Base-by-base conservation (phyloP, 352 stramenopile species). In the Pythium oligandrum region DNA sequence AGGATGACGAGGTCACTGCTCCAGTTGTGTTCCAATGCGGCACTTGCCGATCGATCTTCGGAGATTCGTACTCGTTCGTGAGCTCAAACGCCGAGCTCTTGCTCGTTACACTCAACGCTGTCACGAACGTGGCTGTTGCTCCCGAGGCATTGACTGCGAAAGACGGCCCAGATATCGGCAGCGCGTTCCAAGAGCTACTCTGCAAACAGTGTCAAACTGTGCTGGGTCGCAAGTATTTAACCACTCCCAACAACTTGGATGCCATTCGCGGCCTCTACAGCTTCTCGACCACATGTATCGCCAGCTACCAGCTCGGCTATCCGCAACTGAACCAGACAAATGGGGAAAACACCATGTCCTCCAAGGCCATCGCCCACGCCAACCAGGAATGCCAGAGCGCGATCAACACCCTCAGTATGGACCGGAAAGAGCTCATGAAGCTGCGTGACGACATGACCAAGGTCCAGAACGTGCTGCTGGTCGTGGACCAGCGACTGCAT, bases 11-110 rank as follows among this genome's bases (percentile, higher is more conserved):
- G n/a, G 62, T 69, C 12, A 59, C 78, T 42, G 77, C 75, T 12
- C 81, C 86, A 5, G 81, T 94, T 35, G 78, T 92, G 31, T 94
- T 94, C 54, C 81, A 92, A 55, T 94, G 83, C 61, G 83, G 64
- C 63, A 92, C 80, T 17, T 94, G 83, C 40, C 73, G 83, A 32
- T 86, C 75, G 33, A 90, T 94, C 50, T 85, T 94, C 31, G 82
- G 81, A 17, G 83, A 94, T 62, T 92, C 81, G 44, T 91, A 90
- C 53, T 71, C 78, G 37, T 90, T 92, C 35, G 72, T 92, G 53
- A 75, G 71, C 48, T 88, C 80, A n/a, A 94, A 78, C 10, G 70
- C 78, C 6, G 66, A 87, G 40, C 64, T 89, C 47, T 66, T 83
- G 61, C 76, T 90, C 3, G 65, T 94, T 35, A 92, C 83, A 36